A percentile compares a stretch with the other conserved stretches of the same genome.
phyloP scores from a whole-genome alignment of 768 basidiomycete genomes.

The Kwoniella dendrophila region DNA sequence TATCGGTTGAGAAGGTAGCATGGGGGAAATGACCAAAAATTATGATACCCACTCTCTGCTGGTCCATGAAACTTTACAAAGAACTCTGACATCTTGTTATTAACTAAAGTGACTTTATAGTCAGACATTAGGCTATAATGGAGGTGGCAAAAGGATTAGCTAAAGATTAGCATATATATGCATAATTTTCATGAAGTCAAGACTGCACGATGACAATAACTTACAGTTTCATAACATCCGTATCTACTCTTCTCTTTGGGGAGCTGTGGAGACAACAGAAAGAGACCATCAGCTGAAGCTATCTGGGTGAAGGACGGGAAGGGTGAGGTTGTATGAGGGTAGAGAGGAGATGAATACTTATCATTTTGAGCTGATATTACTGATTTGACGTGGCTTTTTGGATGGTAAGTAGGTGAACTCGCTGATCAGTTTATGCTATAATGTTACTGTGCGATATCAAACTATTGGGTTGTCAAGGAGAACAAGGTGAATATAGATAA shows the following conservation, averaged over 20 bases:
- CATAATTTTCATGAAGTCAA: conserved; percentile 2
- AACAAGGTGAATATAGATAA: too few relatives aligned
- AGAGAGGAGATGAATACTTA: conserved; percentile 30
- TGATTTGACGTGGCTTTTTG: background rate
- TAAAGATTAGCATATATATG: too few relatives aligned
- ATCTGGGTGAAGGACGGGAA: background rate
- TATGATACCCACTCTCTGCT: conserved; percentile 74
- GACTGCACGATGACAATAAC: conserved; percentile 38
- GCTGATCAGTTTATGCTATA: too few relatives aligned
- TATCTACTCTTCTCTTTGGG: conserved; percentile 93
- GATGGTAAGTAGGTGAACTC: background rate
- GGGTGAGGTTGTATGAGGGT: background rate
- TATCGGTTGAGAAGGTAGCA: background rate
- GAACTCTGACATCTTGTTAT: conserved; percentile 99
- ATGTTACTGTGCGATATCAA: background rate
- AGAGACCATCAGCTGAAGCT: conserved; percentile 22
- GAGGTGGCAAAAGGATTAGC: conserved; percentile 12
- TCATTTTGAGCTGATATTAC: conserved; percentile 35
- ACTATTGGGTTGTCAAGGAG: too few relatives aligned
- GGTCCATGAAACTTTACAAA: conserved; percentile 95
- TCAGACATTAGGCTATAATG: conserved; percentile 89
- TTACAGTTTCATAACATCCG: conserved; percentile 99
- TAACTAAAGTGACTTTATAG: conserved; percentile 94
- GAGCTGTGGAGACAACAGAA: conserved; percentile 62
- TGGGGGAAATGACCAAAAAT: background rate